Base-by-base conservation (phyloP, 371 early-diverging fungal species). In the Apophysomyces elegans region DNA sequence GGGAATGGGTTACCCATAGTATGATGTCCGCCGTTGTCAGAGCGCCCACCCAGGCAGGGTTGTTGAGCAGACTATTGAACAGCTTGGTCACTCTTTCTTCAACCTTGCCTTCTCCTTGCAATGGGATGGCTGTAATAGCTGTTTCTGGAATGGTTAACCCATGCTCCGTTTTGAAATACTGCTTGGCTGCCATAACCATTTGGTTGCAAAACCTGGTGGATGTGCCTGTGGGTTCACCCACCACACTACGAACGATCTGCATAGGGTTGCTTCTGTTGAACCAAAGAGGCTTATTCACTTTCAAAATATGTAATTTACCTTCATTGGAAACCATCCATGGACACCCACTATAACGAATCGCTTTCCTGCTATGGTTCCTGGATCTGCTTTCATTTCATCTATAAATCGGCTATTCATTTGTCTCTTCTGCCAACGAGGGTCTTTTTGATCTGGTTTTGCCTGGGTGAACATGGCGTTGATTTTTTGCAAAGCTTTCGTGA, bases 181-280 rank as follows among this genome's bases (percentile, higher is more conserved):
- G 71, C 41, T 84, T 74, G 32, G 91, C 71, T 0, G 88, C 90
- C 12, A 68, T 64, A 12, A 79, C 83, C 96, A 95, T 95, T 78
- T 92, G 91, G 56, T 90, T 86, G 66, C 94, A 95, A 72, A 97
- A 96, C 62, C 88, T 89, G 11, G 70, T 69, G 13, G 95, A 95
- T n/a, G 94, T 95, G 1, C 97, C 97, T 4, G 94, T 95, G 0
- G 96, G 96, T 66, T 94, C 94, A 1, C 97, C 97, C 32, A 95
- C 85, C 45, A 97, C 86, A 65, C 81, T 87, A 46, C 87, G 76
- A 12, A 91, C 78, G 56, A 88, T 75, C 68, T 88, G 82, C 11
- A 12, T 36, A 26, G 21, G 21, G 41, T n/a, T 36, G 14, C 16
- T 61, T 16, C 3, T 13, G 32, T 26, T 26, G 32, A 26, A 26